Conservation (phyloP, 495 filamentous ascomycete species). For the Lasiosphaeris hirsuta region DNA sequence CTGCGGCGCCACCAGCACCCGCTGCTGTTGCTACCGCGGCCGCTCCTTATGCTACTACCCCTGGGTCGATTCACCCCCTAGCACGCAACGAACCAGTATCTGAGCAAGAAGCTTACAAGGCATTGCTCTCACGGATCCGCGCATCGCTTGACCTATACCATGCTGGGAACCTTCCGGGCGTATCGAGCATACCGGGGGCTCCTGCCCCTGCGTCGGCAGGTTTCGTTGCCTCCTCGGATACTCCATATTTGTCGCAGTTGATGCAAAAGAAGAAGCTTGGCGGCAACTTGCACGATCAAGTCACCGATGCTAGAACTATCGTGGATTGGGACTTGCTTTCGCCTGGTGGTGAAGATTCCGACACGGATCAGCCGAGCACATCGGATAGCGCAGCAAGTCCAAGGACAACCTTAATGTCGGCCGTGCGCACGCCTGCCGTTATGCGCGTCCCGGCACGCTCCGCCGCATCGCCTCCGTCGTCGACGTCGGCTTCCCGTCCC, state of each 20-base stretch:
- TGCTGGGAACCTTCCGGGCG: constrained; percentile 43
- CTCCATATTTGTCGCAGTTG: constrained; percentile 71
- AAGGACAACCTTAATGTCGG: constrained; percentile 21
- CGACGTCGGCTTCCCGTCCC: constrained; percentile 43
- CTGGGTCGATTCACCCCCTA: constrained; percentile 67
- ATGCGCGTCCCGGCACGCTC: constrained; percentile 58
- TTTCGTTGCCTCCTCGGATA: constrained; percentile 62
- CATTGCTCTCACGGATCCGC: constrained; percentile 45
- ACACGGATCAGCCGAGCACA: constrained; percentile 30
- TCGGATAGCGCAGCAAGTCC: constrained; percentile 19
- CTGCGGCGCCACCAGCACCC: constrained; percentile 9
- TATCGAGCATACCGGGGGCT: constrained; percentile 38
- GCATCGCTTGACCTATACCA: constrained; percentile 45
- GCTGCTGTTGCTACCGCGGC: constrained; percentile 9
- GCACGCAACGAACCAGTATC: constrained; percentile 55
- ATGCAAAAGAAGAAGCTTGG: constrained; percentile 62
- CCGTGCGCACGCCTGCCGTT: constrained; percentile 37
- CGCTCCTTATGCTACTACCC: constrained; percentile 21
- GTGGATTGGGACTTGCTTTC: constrained; percentile 50
- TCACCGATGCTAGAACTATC: constrained; percentile 55
- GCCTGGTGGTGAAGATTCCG: constrained; percentile 48
- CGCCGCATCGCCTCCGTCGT: constrained; percentile 50
- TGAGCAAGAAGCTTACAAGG: constrained; percentile 51
- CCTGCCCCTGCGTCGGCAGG: constrained; percentile 20
- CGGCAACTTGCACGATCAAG: constrained; percentile 60